Percentiles rank a stretch among this genome's conserved stretches.
These are phyloP conservation scores for Ascochyta koolunga DNA, from an alignment of 2,329 filamentous ascomycete species.

Conservation along the genomic window DNA sequence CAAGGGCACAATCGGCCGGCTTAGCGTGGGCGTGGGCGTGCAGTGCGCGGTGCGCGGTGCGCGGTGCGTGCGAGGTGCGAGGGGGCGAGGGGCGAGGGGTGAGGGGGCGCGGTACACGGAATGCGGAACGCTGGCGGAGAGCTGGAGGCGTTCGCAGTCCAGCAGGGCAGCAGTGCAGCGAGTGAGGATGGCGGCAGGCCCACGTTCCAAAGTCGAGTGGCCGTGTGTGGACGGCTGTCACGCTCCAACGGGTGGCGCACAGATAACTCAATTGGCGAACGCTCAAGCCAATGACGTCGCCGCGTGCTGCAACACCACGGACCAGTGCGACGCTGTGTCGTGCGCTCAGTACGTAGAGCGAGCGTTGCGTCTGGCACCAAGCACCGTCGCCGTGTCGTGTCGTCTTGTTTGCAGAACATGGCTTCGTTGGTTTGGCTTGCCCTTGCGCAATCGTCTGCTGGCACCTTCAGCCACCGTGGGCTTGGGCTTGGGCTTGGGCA, in stretches of 20 bases:
- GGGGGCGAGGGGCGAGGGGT: background rate
- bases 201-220: conserved; percentile 38
- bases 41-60: conserved; percentile 20
- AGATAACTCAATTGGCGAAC: conserved; percentile 25
- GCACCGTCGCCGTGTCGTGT: background rate
- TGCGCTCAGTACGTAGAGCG: conserved; percentile 8
- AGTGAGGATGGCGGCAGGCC: conserved; percentile 29
- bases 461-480: conserved; percentile 4
- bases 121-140: background rate
- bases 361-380: conserved; percentile 1
- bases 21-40: conserved; percentile 23
- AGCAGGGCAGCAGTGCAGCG: conserved; percentile 23
- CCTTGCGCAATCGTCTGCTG: conserved; percentile 3
- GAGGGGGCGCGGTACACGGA: background rate
- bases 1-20: conserved; percentile 20
- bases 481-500: conserved; percentile 6
- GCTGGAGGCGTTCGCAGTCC: background rate
- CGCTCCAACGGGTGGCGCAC: conserved; percentile 25
- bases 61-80: too few relatives aligned
- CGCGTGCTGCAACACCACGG: conserved; percentile 13
- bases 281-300: conserved; percentile 34
- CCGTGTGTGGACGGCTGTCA: conserved; percentile 32
- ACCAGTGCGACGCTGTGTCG: background rate
- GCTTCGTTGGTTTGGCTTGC: background rate
- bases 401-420: background rate